Evolutionary conservation across 1,284 basidiomycete species (phyloP).

Genomic region (Heterobasidion irregulare): DNA sequence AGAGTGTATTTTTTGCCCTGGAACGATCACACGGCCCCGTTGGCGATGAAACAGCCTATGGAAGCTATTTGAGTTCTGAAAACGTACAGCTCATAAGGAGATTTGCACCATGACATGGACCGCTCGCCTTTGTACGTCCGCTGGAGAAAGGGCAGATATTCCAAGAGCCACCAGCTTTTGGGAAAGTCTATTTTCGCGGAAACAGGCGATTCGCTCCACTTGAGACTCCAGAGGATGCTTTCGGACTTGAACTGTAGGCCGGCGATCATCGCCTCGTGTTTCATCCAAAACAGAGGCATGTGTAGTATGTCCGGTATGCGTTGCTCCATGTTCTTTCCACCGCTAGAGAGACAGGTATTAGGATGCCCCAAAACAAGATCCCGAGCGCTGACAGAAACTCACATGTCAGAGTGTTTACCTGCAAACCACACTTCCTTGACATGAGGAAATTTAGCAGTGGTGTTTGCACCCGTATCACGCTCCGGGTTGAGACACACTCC

Average conservation of each 20-base stretch:
- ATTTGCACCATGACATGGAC: background rate
- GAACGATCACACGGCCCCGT: background rate
- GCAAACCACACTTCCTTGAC: background rate
- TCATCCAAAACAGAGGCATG: background rate
- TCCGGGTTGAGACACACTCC: background rate
- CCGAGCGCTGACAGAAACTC: background rate
- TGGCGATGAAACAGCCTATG: background rate
- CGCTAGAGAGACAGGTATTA: background rate
- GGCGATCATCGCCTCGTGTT: background rate
- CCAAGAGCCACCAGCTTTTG: background rate
- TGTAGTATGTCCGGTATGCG: background rate
- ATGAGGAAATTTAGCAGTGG: background rate
- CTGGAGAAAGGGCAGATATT: background rate
- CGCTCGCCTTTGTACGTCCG: background rate
- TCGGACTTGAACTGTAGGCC: background rate
- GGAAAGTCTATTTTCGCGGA: background rate
- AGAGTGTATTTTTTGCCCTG: background rate
- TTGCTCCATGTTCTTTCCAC: background rate
- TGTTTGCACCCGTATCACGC: background rate
- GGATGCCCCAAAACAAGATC: background rate
- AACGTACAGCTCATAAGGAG: background rate
- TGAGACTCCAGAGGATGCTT: background rate
- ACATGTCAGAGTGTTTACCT: background rate
- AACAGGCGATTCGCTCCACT: background rate
- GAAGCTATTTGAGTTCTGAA: background rate